phyloP scores from a whole-genome alignment of 305 asterid species.

The Plantago lanceolata region DNA sequence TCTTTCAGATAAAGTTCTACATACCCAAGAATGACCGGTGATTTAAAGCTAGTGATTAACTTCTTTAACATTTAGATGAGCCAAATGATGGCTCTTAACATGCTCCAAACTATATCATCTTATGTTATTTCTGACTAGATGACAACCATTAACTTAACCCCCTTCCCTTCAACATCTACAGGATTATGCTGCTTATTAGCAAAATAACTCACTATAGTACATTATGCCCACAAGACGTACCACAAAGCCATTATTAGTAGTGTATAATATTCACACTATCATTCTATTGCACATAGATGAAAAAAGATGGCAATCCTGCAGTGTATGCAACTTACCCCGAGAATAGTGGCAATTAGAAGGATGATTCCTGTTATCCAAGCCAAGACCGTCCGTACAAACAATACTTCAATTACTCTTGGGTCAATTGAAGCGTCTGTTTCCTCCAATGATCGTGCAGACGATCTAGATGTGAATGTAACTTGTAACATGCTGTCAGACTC shows the following conservation, averaged over 20 bases:
- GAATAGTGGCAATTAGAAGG: slow-evolving; percentile 71
- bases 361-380: slow-evolving; percentile 96
- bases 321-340: slow-evolving; percentile 59
- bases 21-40: background rate
- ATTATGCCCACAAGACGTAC: background rate
- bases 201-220: background rate
- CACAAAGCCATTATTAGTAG: background rate
- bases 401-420: slow-evolving; percentile 41
- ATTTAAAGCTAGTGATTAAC: background rate
- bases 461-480: slow-evolving; percentile 38
- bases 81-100: background rate
- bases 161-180: background rate
- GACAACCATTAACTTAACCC: background rate
- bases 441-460: slow-evolving; percentile 66
- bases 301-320: background rate
- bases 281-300: slow-evolving; percentile 13
- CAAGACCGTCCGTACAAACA: slow-evolving; percentile 59
- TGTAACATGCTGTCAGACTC: slow-evolving; percentile 48
- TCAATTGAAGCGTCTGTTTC: slow-evolving; percentile 36
- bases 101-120: background rate
- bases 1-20: background rate
- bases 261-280: background rate
- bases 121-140: background rate
- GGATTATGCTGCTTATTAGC: background rate
- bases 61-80: background rate